Evolutionary conservation across 495 filamentous ascomycete species (phyloP).

Genomic region (Immersiella caudata): DNA sequence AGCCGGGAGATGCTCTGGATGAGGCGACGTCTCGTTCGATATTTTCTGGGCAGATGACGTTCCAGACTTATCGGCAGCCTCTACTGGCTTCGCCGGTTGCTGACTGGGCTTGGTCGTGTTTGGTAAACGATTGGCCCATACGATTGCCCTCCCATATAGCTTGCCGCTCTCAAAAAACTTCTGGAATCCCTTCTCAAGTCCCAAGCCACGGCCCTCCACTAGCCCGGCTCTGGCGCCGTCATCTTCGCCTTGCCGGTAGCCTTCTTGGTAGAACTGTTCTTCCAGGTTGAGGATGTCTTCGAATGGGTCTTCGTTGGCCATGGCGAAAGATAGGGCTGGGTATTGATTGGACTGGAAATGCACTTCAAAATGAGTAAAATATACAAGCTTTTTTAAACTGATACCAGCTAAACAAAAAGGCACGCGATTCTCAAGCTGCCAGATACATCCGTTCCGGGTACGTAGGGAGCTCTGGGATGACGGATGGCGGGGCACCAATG

Average conservation of each 20-base stretch:
- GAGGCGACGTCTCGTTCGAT: neutral
- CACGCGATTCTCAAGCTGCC: neutral
- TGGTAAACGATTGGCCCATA: slow-evolving; percentile 67
- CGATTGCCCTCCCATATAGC: slow-evolving; percentile 75
- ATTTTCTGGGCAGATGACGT: neutral
- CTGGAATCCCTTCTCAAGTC: slow-evolving; percentile 89
- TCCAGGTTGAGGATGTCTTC: slow-evolving; percentile 77
- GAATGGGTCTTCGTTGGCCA: slow-evolving; percentile 56
- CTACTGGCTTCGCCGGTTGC: slow-evolving; percentile 30
- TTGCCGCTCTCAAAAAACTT: slow-evolving; percentile 81
- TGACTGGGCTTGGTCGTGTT: neutral
- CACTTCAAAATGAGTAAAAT: neutral
- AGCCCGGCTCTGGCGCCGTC: slow-evolving; percentile 82
- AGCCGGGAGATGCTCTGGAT: slow-evolving; percentile 21
- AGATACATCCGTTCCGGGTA: no score
- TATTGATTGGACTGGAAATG: neutral
- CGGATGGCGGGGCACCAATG: slow-evolving; percentile 14
- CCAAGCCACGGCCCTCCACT: slow-evolving; percentile 86
- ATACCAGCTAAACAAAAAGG: neutral
- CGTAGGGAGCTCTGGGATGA: slow-evolving; percentile 4
- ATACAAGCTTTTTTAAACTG: neutral
- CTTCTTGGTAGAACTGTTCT: slow-evolving; percentile 83
- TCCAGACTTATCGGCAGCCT: neutral
- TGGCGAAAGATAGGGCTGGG: neutral
- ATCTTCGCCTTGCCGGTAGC: slow-evolving; percentile 70